Percentiles rank a stretch among this genome's conserved stretches.
Conservation (phyloP, 1,284 basidiomycete genomes). For the Apiotrichum mycotoxinovorans region DNA sequence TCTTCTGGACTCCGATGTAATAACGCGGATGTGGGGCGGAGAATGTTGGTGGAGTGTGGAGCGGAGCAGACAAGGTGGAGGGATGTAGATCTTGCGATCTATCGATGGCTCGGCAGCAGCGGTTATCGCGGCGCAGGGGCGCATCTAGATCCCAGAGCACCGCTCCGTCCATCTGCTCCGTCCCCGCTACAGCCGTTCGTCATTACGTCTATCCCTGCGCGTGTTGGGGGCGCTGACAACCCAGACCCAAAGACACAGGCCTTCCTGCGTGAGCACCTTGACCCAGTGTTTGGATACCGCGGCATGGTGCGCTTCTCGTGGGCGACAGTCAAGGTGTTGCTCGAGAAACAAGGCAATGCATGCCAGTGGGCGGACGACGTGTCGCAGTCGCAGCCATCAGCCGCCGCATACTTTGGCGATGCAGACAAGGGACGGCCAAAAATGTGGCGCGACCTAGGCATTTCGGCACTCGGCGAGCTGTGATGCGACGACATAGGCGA, state of each 20-base stretch:
- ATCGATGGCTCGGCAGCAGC: neutral
- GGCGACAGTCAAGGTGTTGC: conserved; percentile 82
- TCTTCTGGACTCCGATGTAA: too few relatives aligned
- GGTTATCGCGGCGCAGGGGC: neutral
- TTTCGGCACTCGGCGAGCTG: conserved; percentile 61
- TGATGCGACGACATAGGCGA: conserved; percentile 19
- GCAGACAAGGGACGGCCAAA: conserved; percentile 61
- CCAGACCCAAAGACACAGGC: conserved; percentile 86
- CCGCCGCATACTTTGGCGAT: conserved; percentile 68
- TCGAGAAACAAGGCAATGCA: conserved; percentile 73
- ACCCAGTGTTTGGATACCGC: conserved; percentile 90
- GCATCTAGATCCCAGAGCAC: neutral
- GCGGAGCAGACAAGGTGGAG: too few relatives aligned
- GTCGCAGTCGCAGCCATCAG: conserved; percentile 68
- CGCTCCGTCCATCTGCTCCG: too few relatives aligned
- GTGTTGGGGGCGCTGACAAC: neutral
- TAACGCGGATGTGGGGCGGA: too few relatives aligned
- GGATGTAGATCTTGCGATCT: too few relatives aligned
- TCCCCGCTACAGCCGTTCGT: too few relatives aligned
- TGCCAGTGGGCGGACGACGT: conserved; percentile 79
- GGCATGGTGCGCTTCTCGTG: conserved; percentile 90
- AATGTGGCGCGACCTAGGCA: conserved; percentile 66
- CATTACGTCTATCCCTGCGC: too few relatives aligned
- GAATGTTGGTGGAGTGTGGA: too few relatives aligned
- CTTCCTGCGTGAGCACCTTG: conserved; percentile 72